Base-by-base conservation (phyloP, 345 rosid species). In the Bruguiera sexangula region DNA sequence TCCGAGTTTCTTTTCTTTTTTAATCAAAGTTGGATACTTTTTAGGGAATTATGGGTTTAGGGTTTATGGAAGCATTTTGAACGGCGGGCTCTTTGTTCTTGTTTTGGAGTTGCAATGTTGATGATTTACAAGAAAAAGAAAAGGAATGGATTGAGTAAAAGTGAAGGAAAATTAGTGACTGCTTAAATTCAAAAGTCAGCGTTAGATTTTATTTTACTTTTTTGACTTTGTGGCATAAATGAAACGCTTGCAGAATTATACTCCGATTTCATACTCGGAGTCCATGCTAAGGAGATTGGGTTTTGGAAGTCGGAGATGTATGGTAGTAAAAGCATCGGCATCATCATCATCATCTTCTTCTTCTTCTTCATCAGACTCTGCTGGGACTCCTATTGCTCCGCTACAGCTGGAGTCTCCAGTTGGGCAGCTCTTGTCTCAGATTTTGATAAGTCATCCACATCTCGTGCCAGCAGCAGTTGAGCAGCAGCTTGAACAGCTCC, bases 401-500 rank as follows among this genome's bases (percentile, higher is more conserved):
- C 96, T 92, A 20, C 89, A 76, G 84, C 79, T 95, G 65, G 87
- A 90, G 72, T 95, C 99, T 43, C 97, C 97, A 0, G 80, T 85
- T 20, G 98, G 99, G 61, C 97, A 89, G 83, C 88, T 95, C 68
- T 79, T 95, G 75, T 83, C 89, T 30, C 92, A 92, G 83, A 92
- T 95, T 54, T 70, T 95, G 75, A 57, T 80, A 30, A 95, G 86
- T 68, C 97, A 95, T 72, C 99, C 99, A 16, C 97, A 96, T 77
- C 98, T 96, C 32, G 83, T 96, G 70, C 94, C 93, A 61, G 98
- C 94, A 22, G 99, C 99, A 1, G 98, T 90, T 61, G 99, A 92
- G 76, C 92, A 92, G 79, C 96, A 90, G 83, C 97, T 96, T 60
- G 94, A 92, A 30, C 99, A 90, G 85, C 96, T 96, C 39, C 98